Conservation (phyloP, 2,329 filamentous ascomycete genomes). For the Botrytis byssoidea region DNA sequence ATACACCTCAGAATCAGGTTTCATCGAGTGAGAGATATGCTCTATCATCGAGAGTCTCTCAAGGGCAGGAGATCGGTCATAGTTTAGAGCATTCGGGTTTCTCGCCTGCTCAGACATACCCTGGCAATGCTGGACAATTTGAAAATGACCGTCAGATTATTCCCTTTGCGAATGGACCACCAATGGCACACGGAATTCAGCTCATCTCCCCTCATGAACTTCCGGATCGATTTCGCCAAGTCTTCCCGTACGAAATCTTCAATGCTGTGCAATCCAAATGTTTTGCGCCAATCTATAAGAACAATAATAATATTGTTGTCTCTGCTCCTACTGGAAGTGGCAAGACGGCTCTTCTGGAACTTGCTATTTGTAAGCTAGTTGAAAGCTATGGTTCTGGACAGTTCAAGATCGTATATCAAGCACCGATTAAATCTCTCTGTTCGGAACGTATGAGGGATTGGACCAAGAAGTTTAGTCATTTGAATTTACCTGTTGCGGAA, state of each 20-base stretch:
- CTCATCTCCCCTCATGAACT: constrained; percentile 59
- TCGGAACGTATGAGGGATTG: constrained; percentile 75
- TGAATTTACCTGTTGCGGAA: constrained; percentile 70
- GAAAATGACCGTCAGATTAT: constrained; percentile 22
- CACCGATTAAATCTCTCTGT: constrained; percentile 81
- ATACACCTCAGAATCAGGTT: constrained; percentile 15
- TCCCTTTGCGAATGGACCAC: constrained; percentile 34
- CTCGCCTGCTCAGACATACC: background rate
- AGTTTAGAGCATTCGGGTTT: background rate
- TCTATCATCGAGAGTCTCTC: background rate
- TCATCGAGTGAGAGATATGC: constrained; percentile 2
- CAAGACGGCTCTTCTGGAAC: constrained; percentile 78
- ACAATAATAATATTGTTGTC: constrained; percentile 73
- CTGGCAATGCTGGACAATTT: background rate
- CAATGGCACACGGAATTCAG: constrained; percentile 50
- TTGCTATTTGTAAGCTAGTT: constrained; percentile 74
- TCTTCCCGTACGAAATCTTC: constrained; percentile 74
- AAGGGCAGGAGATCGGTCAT: constrained; percentile 3
- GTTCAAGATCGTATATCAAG: constrained; percentile 83
- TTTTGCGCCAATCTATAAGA: constrained; percentile 64
- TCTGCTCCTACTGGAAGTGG: constrained; percentile 82
- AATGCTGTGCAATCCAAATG: constrained; percentile 83
- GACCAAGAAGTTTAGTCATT: constrained; percentile 67
- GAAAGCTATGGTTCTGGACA: constrained; percentile 54
- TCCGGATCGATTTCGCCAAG: constrained; percentile 64